A percentile compares a stretch with the other conserved stretches of the same genome.
Conservation (phyloP, 139 green algal species). For the Spirogloea muscicola region DNA sequence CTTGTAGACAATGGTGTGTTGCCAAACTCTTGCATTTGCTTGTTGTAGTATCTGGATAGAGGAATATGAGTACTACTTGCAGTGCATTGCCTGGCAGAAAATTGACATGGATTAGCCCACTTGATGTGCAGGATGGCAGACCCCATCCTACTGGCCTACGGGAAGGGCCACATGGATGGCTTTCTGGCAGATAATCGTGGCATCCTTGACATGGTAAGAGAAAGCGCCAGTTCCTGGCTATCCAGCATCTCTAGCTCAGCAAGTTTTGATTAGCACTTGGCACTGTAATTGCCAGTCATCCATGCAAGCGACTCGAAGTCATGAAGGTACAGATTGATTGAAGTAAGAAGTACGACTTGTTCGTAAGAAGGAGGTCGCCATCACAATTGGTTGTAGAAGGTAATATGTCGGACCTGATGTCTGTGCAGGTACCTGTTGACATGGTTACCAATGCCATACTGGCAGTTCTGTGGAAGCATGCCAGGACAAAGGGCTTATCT, state of each 20-base stretch:
- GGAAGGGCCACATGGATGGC: conserved; percentile 45
- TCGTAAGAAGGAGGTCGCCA: neutral
- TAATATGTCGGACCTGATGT: neutral
- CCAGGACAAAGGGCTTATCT: too few species aligned
- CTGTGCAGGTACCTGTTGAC: conserved; percentile 39
- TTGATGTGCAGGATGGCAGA: conserved; percentile 41
- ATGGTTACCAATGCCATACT: conserved; percentile 48
- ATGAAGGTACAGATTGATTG: neutral
- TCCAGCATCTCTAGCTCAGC: neutral
- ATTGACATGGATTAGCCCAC: neutral
- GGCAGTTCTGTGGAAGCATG: conserved; percentile 12
- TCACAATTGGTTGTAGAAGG: neutral
- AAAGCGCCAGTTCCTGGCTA: neutral
- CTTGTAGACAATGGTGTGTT: neutral
- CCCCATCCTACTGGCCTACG: conserved; percentile 45
- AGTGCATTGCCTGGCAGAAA: neutral
- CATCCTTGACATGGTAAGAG: conserved; percentile 31
- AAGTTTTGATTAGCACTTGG: neutral
- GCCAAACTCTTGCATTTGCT: neutral
- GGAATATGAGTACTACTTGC: neutral
- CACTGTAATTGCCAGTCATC: neutral
- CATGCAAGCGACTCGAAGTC: neutral
- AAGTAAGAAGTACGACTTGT: neutral
- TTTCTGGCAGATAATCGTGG: conserved; percentile 35
- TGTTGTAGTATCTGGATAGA: neutral